Percentiles rank a stretch among this genome's conserved stretches.
Evolutionary conservation across 371 early-diverging fungal genomes (phyloP).

Genomic region (Smittium culicis): DNA sequence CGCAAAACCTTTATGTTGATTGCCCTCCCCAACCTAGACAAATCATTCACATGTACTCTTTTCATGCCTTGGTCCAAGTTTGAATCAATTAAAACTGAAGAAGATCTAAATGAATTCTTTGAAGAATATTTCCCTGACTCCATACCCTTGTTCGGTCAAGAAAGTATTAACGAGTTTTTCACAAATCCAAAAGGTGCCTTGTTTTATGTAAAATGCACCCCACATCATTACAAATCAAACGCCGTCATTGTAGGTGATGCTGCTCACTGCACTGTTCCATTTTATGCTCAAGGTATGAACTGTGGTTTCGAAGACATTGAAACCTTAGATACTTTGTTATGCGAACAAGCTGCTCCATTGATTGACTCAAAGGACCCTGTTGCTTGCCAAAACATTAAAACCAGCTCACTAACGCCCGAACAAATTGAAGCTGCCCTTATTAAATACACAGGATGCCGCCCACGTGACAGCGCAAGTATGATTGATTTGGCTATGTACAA

Average conservation of each 20-base stretch:
- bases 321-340: constrained; percentile 53
- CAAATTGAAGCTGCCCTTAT: constrained; percentile 45
- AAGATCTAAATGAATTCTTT: constrained; percentile 59
- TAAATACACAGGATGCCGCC: constrained; percentile 54
- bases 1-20: constrained; percentile 89
- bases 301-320: constrained; percentile 92
- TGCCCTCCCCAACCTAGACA: constrained; percentile 83
- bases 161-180: constrained; percentile 59
- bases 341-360: constrained; percentile 35
- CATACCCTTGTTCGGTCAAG: constrained; percentile 61
- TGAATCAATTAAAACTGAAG: constrained; percentile 52
- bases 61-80: constrained; percentile 87
- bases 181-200: constrained; percentile 72
- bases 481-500: constrained; percentile 89
- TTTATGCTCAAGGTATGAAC: constrained; percentile 95
- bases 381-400: constrained; percentile 8
- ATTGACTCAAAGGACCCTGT: constrained; percentile 17
- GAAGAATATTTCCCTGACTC: constrained; percentile 67
- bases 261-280: constrained; percentile 96
- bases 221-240: constrained; percentile 63
- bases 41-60: constrained; percentile 87
- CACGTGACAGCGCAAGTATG: constrained; percentile 77
- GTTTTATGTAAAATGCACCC: constrained; percentile 71
- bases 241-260: constrained; percentile 87
- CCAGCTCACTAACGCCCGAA: constrained; percentile 14